Evolutionary conservation across 2,329 filamentous ascomycete species (phyloP), one percentile per base, ranked within the genome.

Genomic region (Triangularia verruculosa): DNA sequence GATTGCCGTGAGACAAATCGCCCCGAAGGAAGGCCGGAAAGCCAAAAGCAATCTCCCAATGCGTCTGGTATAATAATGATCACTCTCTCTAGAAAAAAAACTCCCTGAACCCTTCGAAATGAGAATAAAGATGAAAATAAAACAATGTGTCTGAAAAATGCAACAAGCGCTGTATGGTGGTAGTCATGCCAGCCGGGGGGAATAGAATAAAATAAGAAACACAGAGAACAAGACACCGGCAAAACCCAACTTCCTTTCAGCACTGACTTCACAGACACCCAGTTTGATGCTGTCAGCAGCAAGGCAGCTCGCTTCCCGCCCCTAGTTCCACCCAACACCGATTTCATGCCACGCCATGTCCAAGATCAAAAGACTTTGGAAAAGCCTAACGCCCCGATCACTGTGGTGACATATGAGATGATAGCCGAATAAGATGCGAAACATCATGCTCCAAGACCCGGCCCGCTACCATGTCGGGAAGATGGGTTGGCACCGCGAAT

Each of bases 1-100:
- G 54, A 59, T 62, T 62, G 67, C 61, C 64, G 68, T 56, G 64
- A 68, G 64, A 68, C 57, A 30, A 66, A 65, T 64, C 59, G 34
- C 63, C 47, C 59, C 52, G 61, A 57, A 64, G 28, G 30, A 67
- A 57, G 62, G 56, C 55, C 32, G 51, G 28, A 60, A 64, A 65
- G 63, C 51, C 62, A 61, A 66, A 61, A 64, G 32, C 51, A 60
- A 58, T 64, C 30, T 65, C 60, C 61, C 63, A 65, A 56, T 51
- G 32, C 65, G 59, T 61, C 47, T 59, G 63, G 61, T 57, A 64
- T 53, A 62, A 47, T 24, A 67, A 67, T 64, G 58, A 51, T 25
- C 61, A 28, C 39, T 52, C 65, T 52, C 65, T 67, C 66, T 64
- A 20, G 9, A 67, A 65, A 64, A 64, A 67, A 66, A 64, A 63